Evolutionary conservation across 2,329 filamentous ascomycete genomes (phyloP).

Genomic region (Neoscytalidium dimidiatum): DNA sequence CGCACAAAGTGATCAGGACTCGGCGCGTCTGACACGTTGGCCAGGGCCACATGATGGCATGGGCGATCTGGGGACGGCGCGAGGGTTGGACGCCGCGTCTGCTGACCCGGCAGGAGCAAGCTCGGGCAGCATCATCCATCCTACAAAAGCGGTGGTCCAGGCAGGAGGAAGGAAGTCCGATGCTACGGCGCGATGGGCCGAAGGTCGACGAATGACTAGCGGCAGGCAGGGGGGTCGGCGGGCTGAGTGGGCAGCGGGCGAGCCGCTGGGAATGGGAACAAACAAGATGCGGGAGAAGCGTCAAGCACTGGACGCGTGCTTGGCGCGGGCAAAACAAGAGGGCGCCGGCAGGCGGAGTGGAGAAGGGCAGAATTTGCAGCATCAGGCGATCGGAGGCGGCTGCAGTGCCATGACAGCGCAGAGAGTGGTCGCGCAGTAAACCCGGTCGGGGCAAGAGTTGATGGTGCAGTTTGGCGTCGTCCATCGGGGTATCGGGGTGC

Average conservation of each 20-base stretch:
- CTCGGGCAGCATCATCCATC: not conserved
- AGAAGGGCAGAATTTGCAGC: not conserved
- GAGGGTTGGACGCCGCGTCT: not conserved
- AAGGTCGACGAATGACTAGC: not conserved
- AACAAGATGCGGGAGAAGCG: not conserved
- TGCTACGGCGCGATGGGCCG: not conserved
- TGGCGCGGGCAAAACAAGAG: not conserved
- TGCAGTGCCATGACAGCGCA: not conserved
- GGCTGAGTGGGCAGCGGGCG: not conserved
- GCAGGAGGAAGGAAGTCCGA: slow-evolving; percentile 8
- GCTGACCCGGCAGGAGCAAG: not conserved
- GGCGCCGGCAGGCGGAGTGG: not conserved
- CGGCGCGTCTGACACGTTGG: slow-evolving; percentile 17
- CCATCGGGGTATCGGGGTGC: not conserved
- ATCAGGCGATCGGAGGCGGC: not conserved
- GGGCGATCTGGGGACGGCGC: not conserved
- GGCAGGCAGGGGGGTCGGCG: not conserved
- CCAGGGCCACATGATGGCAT: slow-evolving; percentile 3
- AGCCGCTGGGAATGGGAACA: not conserved
- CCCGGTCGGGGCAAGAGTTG: not conserved
- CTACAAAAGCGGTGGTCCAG: not conserved
- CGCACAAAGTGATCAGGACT: slow-evolving; percentile 2
- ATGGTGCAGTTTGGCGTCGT: too few species aligned
- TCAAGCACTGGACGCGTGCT: not conserved
- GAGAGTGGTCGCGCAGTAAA: not conserved